Conservation (phyloP, 768 basidiomycete genomes). For the Suillus hirtellus region DNA sequence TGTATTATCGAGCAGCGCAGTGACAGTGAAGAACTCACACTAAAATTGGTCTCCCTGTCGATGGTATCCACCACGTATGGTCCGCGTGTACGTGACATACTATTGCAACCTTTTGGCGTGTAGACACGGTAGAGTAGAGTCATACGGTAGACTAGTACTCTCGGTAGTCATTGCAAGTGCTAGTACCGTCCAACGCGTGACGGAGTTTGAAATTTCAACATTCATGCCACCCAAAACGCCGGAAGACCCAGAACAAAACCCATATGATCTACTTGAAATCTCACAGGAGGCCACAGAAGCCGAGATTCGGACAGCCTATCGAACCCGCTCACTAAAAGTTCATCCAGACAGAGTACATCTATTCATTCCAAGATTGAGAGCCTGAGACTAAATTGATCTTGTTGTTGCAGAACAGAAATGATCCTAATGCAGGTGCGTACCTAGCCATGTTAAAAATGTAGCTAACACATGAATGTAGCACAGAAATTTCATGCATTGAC, state of each 20-base stretch:
- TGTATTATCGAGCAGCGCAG: no score
- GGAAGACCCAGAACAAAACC: constrained; percentile 60
- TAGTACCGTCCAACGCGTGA: no score
- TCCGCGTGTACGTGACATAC: not conserved
- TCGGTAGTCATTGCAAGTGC: no score
- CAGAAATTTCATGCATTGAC: constrained; percentile 85
- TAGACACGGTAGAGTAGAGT: not conserved
- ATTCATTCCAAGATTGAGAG: constrained; percentile 12
- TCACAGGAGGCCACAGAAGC: constrained; percentile 67
- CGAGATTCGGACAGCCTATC: constrained; percentile 79
- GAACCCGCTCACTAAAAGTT: constrained; percentile 78
- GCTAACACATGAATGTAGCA: constrained; percentile 37
- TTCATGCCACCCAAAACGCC: constrained; percentile 28
- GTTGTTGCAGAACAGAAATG: constrained; percentile 64
- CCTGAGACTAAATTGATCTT: constrained; percentile 14
- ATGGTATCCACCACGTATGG: no score
- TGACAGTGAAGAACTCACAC: no score
- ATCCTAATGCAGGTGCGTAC: constrained; percentile 70
- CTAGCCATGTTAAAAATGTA: not conserved
- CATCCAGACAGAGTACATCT: constrained; percentile 79
- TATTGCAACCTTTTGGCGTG: not conserved
- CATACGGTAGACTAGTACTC: no score
- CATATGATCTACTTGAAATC: constrained; percentile 72
- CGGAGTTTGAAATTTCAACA: no score
- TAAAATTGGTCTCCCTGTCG: no score